A percentile compares a stretch with the other conserved stretches of the same genome.
phyloP scores from a whole-genome alignment of 192 early-diverging fungal species.

The Gonapodya sp. region DNA sequence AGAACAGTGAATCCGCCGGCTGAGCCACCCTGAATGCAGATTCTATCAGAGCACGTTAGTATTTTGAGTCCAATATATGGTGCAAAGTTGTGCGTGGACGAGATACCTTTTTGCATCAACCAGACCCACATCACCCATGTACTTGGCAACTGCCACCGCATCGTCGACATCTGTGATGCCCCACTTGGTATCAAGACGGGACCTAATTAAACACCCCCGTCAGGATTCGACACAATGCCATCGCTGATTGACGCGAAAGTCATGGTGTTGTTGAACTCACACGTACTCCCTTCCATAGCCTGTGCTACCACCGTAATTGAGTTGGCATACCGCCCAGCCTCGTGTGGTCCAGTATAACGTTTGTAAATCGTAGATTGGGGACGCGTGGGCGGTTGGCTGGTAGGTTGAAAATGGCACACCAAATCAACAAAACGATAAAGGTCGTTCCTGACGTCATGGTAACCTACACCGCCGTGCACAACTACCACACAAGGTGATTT shows the following conservation, averaged over 20 bases:
- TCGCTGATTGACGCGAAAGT: no score
- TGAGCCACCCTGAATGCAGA: neutral
- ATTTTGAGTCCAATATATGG: constrained; percentile 36
- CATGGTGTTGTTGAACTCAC: neutral
- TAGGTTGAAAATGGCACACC: no score
- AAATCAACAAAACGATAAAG: neutral
- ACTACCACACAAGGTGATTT: constrained; percentile 60
- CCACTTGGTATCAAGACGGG: constrained; percentile 59
- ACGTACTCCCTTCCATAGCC: constrained; percentile 56
- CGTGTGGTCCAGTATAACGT: constrained; percentile 71
- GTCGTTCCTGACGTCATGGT: neutral
- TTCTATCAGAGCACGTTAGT: neutral
- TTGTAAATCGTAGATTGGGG: constrained; percentile 28
- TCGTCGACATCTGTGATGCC: constrained; percentile 70
- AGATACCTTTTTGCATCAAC: constrained; percentile 52
- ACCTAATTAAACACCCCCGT: constrained; percentile 24
- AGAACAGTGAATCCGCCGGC: constrained; percentile 50
- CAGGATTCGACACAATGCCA: no score
- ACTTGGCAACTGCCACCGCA: constrained; percentile 58
- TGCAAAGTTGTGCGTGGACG: constrained; percentile 59
- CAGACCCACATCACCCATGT: constrained; percentile 38
- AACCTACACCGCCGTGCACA: constrained; percentile 49
- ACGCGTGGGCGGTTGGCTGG: constrained; percentile 36
- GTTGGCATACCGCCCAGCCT: constrained; percentile 60
- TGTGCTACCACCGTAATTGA: constrained; percentile 72